These are phyloP conservation scores for Colletotrichum gloeosporioides DNA, from an alignment of 2,329 filamentous ascomycete genomes.

Conservation along the genomic window DNA sequence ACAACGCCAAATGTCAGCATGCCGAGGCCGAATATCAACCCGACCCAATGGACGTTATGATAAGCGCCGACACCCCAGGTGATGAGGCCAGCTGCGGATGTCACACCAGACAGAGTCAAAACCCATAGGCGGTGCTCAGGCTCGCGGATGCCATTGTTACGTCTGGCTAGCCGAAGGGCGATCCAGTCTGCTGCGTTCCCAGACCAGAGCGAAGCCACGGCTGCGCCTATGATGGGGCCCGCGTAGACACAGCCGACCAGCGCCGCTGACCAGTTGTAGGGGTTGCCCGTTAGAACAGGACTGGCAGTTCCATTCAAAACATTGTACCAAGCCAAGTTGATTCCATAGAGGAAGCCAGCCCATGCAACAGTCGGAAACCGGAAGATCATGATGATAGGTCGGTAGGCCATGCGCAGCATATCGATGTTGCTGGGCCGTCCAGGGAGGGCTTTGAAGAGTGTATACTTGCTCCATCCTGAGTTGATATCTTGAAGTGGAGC, in stretches of 20 bases:
- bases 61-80: not conserved
- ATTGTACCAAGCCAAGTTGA: not conserved
- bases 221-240: not conserved
- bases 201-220: not conserved
- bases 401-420: not conserved
- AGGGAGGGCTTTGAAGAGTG: not conserved
- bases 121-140: not conserved
- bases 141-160: not conserved
- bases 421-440: not conserved
- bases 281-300: not conserved
- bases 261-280: not conserved
- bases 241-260: not conserved
- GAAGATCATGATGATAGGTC: not conserved
- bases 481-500: not conserved
- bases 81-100: not conserved
- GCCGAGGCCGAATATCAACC: not conserved
- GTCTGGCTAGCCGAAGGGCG: not conserved
- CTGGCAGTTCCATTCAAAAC: not conserved
- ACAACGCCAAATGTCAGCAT: not conserved
- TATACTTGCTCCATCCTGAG: not conserved
- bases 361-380: not conserved
- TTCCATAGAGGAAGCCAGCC: not conserved
- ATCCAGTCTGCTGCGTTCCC: not conserved
- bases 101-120: fast-evolving
- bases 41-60: not conserved